Evolutionary conservation across 2,329 filamentous ascomycete species (phyloP).

Genomic region (Tolypocladium capitatum): DNA sequence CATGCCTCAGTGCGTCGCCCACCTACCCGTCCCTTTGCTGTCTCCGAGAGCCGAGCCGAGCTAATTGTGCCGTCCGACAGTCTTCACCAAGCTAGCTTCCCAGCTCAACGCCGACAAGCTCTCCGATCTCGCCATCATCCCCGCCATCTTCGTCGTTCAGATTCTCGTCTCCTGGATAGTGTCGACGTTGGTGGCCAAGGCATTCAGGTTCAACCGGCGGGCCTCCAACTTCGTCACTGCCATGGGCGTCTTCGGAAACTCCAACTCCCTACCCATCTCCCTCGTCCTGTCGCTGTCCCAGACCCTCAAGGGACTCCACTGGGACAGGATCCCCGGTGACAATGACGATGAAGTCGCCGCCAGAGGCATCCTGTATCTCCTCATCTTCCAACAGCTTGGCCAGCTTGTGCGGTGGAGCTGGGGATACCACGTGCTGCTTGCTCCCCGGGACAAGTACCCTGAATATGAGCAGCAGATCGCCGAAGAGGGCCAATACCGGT

Average conservation of each 20-base stretch:
- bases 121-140: slow-evolving; percentile 80
- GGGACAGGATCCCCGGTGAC: slow-evolving; percentile 81
- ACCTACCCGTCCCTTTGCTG: too few relatives aligned
- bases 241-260: slow-evolving; percentile 97
- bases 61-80: slow-evolving; percentile 26
- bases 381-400: slow-evolving; percentile 95
- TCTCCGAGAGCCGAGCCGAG: not conserved
- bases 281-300: slow-evolving; percentile 88
- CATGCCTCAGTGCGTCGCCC: slow-evolving; percentile 66
- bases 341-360: slow-evolving; percentile 93
- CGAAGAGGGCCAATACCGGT: slow-evolving; percentile 47
- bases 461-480: slow-evolving; percentile 44
- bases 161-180: slow-evolving; percentile 76
- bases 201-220: slow-evolving; percentile 71
- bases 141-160: slow-evolving; percentile 83
- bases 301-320: slow-evolving; percentile 83
- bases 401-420: slow-evolving; percentile 95
- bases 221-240: slow-evolving; percentile 90
- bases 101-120: slow-evolving; percentile 89
- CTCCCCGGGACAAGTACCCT: slow-evolving; percentile 61
- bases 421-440: slow-evolving; percentile 92
- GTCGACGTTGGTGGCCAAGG: slow-evolving; percentile 54
- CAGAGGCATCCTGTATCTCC: slow-evolving; percentile 82
- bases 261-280: slow-evolving; percentile 93
- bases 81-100: slow-evolving; percentile 93